Conservation (phyloP, 306 rosid genomes). For the Astragalus membranaceus region DNA sequence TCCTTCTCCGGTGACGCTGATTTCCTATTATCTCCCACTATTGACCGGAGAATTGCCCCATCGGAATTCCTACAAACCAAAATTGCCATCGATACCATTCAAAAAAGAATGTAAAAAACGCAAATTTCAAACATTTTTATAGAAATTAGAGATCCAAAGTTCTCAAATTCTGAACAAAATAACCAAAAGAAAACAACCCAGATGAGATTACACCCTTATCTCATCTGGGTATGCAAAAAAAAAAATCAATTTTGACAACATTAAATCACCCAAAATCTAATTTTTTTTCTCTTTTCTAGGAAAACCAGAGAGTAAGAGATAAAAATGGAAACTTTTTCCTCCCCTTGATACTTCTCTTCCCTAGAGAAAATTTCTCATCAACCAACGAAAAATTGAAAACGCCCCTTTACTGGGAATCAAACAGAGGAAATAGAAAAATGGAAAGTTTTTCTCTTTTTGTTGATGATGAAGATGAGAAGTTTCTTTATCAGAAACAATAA, state of each 20-base stretch:
- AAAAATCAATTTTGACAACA: not conserved
- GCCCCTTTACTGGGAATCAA: not conserved
- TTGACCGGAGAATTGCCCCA: slow-evolving; percentile 38
- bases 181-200: not conserved
- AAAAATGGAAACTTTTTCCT: not conserved
- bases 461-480: slow-evolving; percentile 34
- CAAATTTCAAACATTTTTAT: not conserved
- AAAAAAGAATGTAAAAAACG: not conserved
- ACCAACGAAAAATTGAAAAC: not conserved
- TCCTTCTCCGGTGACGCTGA: slow-evolving; percentile 73
- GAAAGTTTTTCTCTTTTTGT: not conserved
- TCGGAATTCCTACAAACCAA: slow-evolving; percentile 49
- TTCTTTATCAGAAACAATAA: slow-evolving; percentile 41
- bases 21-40: slow-evolving; percentile 38
- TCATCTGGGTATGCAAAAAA: slow-evolving; percentile 7
- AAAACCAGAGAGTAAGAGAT: not conserved
- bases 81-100: slow-evolving; percentile 6
- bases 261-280: not conserved
- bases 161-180: not conserved
- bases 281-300: not conserved
- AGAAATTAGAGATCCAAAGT: slow-evolving; percentile 2
- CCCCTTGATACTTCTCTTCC: not conserved
- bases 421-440: not conserved
- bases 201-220: not conserved
- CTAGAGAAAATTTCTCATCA: not conserved